phyloP scores from a whole-genome alignment of 2,329 filamentous ascomycete genomes.

The Sporothrix pseudoabietina region DNA sequence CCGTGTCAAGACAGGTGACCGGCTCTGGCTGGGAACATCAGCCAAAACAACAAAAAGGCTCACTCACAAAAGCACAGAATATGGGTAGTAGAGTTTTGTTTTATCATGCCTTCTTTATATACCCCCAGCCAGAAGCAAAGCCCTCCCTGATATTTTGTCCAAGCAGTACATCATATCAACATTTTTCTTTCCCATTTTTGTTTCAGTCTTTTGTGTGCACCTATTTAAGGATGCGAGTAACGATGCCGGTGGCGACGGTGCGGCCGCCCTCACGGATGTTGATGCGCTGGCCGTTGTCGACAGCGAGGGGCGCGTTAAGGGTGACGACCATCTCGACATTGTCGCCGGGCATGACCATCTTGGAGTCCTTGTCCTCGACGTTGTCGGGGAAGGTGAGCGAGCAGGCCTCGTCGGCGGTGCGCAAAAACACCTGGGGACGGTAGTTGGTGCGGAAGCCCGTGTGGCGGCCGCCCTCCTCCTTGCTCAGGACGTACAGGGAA shows the following conservation, averaged over 20 bases:
- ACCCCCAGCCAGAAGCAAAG: not conserved
- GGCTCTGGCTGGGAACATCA: not conserved
- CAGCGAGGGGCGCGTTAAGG: conserved; percentile 79
- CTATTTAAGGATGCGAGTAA: conserved; percentile 70
- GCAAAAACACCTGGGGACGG: conserved; percentile 92
- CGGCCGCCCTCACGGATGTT: conserved; percentile 97
- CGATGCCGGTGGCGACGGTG: conserved; percentile 80
- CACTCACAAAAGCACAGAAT: not conserved
- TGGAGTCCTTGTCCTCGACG: conserved; percentile 67
- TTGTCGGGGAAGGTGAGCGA: conserved; percentile 85
- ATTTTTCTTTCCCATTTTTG: conserved; percentile 6
- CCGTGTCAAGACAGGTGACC: not conserved
- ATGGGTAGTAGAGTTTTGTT: not conserved
- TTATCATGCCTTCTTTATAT: not conserved
- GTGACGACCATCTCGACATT: conserved; percentile 96
- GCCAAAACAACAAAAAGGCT: not conserved
- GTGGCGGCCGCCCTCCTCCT: conserved; percentile 97
- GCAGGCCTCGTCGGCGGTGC: conserved; percentile 81
- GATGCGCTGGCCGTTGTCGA: conserved; percentile 93
- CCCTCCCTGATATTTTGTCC: conserved; percentile 25
- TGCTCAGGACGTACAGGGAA: conserved; percentile 94
- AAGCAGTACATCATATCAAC: conserved; percentile 9
- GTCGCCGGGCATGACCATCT: conserved; percentile 97
- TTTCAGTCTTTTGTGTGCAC: not conserved
- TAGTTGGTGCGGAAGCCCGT: conserved; percentile 96